A percentile compares a stretch with the other conserved stretches of the same genome.
These are phyloP conservation scores for Kwoniella botswanensis DNA, from an alignment of 768 basidiomycete genomes.

Conservation along the genomic window DNA sequence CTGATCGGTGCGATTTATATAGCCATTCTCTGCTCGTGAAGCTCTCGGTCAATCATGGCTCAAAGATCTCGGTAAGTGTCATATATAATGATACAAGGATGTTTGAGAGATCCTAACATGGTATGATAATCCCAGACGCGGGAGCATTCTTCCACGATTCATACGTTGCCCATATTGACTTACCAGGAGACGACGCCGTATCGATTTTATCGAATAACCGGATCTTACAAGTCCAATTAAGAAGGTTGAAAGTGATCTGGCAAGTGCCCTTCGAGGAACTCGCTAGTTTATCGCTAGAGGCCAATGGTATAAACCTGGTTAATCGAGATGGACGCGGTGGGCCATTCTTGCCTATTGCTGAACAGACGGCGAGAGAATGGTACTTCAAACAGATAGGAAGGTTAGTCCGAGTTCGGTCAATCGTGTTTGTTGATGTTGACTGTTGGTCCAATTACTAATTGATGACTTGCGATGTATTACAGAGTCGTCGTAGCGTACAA, in stretches of 20 bases:
- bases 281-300: slow-evolving; percentile 84
- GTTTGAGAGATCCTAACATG: neutral
- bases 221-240: slow-evolving; percentile 82
- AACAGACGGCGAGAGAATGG: slow-evolving; percentile 57
- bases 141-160: slow-evolving; percentile 81
- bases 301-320: slow-evolving; percentile 81
- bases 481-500: slow-evolving; percentile 54
- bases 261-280: slow-evolving; percentile 85
- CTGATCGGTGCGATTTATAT: neutral
- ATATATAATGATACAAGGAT: neutral
- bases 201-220: slow-evolving; percentile 71
- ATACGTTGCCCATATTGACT: slow-evolving; percentile 89
- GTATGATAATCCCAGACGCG: slow-evolving; percentile 19
- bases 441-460: neutral
- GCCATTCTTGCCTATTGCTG: slow-evolving; percentile 61
- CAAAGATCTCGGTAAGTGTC: slow-evolving; percentile 70
- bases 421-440: slow-evolving; percentile 3
- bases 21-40: slow-evolving; percentile 89
- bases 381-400: slow-evolving; percentile 60
- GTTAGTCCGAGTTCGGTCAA: slow-evolving; percentile 39
- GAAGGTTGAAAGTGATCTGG: slow-evolving; percentile 84
- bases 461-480: neutral
- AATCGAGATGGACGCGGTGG: slow-evolving; percentile 66
- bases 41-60: slow-evolving; percentile 96
- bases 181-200: slow-evolving; percentile 73